A percentile compares a stretch with the other conserved stretches of the same genome.
Evolutionary conservation across 2,329 filamentous ascomycete species (phyloP).

Genomic region (Apiospora marii): DNA sequence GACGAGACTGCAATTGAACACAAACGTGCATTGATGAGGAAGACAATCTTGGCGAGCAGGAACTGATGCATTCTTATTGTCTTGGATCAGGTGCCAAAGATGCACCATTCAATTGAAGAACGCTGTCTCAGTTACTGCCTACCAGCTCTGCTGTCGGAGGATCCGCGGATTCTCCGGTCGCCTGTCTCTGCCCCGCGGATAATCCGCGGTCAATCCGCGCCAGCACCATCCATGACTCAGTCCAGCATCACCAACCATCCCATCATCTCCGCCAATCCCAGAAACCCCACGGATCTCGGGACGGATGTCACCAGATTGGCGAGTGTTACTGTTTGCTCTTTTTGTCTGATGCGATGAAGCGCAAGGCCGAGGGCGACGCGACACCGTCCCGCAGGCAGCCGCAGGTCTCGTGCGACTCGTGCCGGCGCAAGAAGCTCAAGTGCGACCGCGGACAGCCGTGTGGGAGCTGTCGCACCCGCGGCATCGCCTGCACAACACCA

Average conservation of each 20-base stretch:
- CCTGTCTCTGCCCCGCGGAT: background rate
- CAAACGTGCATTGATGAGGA: background rate
- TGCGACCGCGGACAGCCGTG: constrained; percentile 42
- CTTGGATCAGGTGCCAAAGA: background rate
- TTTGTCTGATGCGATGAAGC: constrained; percentile 29
- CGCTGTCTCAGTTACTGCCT: background rate
- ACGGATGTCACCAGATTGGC: background rate
- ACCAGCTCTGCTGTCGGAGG: background rate
- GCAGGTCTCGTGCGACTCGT: constrained; percentile 43
- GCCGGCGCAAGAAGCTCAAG: constrained; percentile 44
- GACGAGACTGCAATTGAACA: background rate
- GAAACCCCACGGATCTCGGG: background rate
- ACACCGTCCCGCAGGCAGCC: constrained; percentile 37
- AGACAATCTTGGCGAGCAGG: background rate
- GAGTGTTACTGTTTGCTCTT: background rate
- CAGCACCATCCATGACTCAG: background rate
- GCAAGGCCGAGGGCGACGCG: constrained; percentile 27
- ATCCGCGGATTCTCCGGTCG: constrained; percentile 22
- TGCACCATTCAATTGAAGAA: background rate
- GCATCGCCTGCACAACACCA: constrained; percentile 32
- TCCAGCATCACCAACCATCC: background rate
- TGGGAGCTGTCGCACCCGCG: constrained; percentile 39
- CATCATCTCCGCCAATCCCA: background rate
- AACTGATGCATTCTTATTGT: background rate
- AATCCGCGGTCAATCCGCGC: background rate